Base-by-base conservation (phyloP, 139 green algal species). In the Ettlia oleoabundans region DNA sequence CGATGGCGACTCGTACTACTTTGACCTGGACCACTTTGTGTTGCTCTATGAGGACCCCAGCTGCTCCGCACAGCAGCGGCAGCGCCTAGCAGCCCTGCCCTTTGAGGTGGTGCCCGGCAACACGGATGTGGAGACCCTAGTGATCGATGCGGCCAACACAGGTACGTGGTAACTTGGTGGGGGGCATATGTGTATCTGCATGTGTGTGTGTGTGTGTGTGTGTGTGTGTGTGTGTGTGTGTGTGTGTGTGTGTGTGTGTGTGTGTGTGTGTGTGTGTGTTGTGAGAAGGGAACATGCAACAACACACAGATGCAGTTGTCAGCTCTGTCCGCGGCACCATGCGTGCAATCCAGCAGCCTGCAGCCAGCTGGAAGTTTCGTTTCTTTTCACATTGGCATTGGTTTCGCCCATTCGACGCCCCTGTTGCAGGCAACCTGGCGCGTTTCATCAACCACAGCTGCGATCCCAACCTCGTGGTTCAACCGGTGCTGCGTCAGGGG, bases 381-480 rank as follows among this genome's bases (percentile, higher is more conserved):
- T n/a, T n/a, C n/a, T n/a, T n/a, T n/a, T n/a, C 15, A 55, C 13
- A 35, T 85, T 30, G 24, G 61, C 61, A 47, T 15, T 90, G 52
- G 19, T 63, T 63, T 18, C 19, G 19, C 18, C 19, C 21, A 21
- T 18, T 63, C 18, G 19, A n/a, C 19, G 52, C 52, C 52, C 52
- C 19, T 63, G n/a, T 13, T 51, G 81, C 76, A 80, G 91, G 92
- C 79, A 96, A 96, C 84, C 84, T 96, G 53, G 86, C 75, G 0
- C 87, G 92, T 40, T 96, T 95, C 84, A 88, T 96, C 82, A 96
- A 96, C 85, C 92, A 95, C 85, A 85, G 52, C 66, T 93, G 91
- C 83, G 42, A 62, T 1, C 84, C 84, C 76, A 96, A 95, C 82
- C 66, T 96, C 43, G 61, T 89, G 6, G 43, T 88, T 30, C 87